phyloP scores from a whole-genome alignment of 2,329 filamentous ascomycete species.

The Pseudogymnoascus sp. region DNA sequence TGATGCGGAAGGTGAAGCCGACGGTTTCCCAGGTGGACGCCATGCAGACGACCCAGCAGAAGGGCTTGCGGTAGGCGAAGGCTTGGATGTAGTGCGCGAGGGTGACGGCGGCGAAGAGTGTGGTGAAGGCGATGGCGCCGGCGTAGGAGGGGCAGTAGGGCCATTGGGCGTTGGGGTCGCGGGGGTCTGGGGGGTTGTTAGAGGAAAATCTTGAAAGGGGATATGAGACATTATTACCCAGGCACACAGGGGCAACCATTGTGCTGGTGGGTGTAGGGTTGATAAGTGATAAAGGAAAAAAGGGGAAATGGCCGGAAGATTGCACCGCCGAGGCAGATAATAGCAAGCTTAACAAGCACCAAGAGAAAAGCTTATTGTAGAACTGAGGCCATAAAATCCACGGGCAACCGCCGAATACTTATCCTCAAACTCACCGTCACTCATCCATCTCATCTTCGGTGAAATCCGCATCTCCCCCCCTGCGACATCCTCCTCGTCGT shows the following conservation, averaged over 20 bases:
- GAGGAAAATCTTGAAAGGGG: neutral
- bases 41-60: constrained; percentile 37
- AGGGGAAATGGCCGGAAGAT: neutral
- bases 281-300: neutral
- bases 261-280: neutral
- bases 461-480: neutral
- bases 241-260: neutral
- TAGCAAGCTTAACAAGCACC: neutral
- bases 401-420: neutral
- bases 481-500: neutral
- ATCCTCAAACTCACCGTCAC: neutral
- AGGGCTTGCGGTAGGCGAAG: constrained; percentile 27
- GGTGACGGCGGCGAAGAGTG: constrained; percentile 26
- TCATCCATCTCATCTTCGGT: neutral
- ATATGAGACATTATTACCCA: neutral
- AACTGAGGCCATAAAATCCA: neutral
- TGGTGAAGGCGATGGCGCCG: constrained; percentile 27
- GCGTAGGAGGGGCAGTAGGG: constrained; percentile 29
- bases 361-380: neutral
- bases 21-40: constrained; percentile 31
- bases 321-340: neutral
- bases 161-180: constrained; percentile 18
- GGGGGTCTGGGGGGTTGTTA: neutral
- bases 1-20: constrained; percentile 20
- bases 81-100: constrained; percentile 27